Conservation (phyloP, 129 eudicot species). For the Daucus carota region DH1_v3.0 NC_030385.2:27319001-27319500, state of each 20-base stretch:
- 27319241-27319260: neutral
- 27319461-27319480: conserved; percentile 85
- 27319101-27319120: neutral
- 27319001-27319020: conserved; percentile 36
- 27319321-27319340: neutral
- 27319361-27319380: neutral
- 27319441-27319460: conserved; percentile 94
- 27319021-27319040: neutral
- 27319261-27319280: neutral
- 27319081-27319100: neutral
- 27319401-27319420: conserved; percentile 99
- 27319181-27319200: neutral
- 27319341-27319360: neutral
- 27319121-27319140: neutral
- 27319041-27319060: neutral
- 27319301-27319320: no score
- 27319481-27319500: conserved; percentile 54
- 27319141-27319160: neutral
- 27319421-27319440: conserved; percentile 76
- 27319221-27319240: neutral
- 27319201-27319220: neutral
- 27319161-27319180: neutral
- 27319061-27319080: neutral
- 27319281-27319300: no score
- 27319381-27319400: conserved; percentile 65